Conservation (phyloP, 75 land plant genomes). For the Larix kaempferi region DNA sequence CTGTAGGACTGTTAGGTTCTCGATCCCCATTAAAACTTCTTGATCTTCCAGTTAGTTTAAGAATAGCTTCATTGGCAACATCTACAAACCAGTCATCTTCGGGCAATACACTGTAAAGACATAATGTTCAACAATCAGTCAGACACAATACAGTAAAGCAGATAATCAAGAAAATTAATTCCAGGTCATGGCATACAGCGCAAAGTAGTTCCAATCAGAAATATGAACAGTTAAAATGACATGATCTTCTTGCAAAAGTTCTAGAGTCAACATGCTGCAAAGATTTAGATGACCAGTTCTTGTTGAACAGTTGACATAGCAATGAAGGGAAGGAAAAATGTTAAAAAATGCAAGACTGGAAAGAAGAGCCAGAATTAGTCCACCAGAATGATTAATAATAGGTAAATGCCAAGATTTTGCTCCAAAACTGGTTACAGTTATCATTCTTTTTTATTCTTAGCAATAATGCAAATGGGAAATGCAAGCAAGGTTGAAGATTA, state of each 20-base stretch:
- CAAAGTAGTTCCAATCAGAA: not conserved
- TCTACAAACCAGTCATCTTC: slow-evolving; percentile 90
- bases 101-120: slow-evolving; percentile 68
- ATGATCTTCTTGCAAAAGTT: not conserved
- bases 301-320: not conserved
- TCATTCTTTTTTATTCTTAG: not conserved
- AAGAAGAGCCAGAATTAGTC: not conserved
- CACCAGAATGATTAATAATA: not conserved
- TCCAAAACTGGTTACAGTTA: not conserved
- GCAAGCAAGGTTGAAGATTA: not conserved
- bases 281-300: not conserved
- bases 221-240: not conserved
- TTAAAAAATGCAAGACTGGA: not conserved
- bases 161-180: not conserved
- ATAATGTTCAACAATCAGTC: not conserved
- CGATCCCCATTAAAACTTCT: slow-evolving; percentile 38
- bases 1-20: slow-evolving; percentile 81
- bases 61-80: slow-evolving; percentile 69
- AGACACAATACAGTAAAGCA: slow-evolving; percentile 1
- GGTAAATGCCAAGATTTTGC: not conserved
- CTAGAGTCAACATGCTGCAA: not conserved
- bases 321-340: not conserved
- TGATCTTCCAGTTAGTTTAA: slow-evolving; percentile 58
- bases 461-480: not conserved
- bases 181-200: not conserved